Evolutionary conservation across 2,329 filamentous ascomycete species (phyloP), one percentile per base, ranked within the genome.

Genomic region (Curvularia lunata): DNA sequence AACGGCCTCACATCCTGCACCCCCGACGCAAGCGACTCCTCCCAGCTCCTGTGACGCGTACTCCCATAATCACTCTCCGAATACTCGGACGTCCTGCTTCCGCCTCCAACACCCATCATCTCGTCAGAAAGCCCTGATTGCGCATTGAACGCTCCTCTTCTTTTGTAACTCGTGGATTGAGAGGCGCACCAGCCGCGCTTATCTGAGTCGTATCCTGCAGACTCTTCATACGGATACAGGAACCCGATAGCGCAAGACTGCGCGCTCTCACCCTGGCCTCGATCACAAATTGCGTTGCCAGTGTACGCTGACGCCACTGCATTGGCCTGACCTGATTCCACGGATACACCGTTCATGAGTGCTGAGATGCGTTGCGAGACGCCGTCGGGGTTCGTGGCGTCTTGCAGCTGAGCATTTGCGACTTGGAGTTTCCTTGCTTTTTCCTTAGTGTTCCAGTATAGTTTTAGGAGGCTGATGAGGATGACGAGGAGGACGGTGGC

Each of bases 301-400:
- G 3, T 6, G 34, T 37, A 18, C 16, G 16, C 16, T 7, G 16
- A 37, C 5, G 16, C 28, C 10, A 4, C 28, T 30, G 10, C 28
- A 30, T 9, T 9, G n/a, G 16, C 13, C 6, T n/a, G 16, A 2
- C 34, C 6, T 8, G 34, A 37, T 1, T 5, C 6, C 7, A 5
- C 16, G 18, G 16, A 18, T 2, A 37, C 16, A 2, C 30, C 25
- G 5, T 25, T 13, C n/a, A 12, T 47, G 13, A 66, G 27, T 16
- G 55, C 43, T 0, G 56, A 50, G 27, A 67, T 66, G 4, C 62
- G 46, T 8, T 30, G 37, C 16, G 52, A 47, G 2, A 61, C 45
- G 1, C 65, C 59, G 1, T 55, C 45, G 0, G 55, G 59, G 9
- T 60, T 58, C 1, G 53, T 45, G 1, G 51, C 52, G 0, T 58